phyloP scores from a whole-genome alignment of 2,329 filamentous ascomycete species.

The Parascedosporium putredinis region DNA sequence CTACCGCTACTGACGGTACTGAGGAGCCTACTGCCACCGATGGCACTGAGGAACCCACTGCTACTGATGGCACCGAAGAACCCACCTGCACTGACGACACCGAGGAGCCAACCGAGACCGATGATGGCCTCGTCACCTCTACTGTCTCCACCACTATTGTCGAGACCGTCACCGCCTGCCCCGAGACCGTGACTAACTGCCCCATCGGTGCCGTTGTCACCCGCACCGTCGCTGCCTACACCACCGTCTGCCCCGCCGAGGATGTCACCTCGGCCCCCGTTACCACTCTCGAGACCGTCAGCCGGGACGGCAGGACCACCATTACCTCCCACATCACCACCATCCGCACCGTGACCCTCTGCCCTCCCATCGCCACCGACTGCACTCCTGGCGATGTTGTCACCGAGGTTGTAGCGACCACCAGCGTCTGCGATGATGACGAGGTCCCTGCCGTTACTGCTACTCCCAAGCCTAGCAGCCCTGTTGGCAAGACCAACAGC shows the following conservation, averaged over 20 bases:
- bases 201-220: slow-evolving; percentile 19
- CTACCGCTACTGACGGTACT: not conserved
- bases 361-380: not conserved
- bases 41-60: not conserved
- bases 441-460: not conserved
- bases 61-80: not conserved
- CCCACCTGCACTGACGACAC: not conserved
- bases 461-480: not conserved
- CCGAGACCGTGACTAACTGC: slow-evolving; percentile 23
- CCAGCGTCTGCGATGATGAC: not conserved
- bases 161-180: slow-evolving; percentile 42
- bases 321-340: not conserved
- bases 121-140: slow-evolving; percentile 11
- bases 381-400: not conserved
- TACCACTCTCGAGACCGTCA: not conserved
- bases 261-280: not conserved
- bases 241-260: slow-evolving; percentile 21
- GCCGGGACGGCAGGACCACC: not conserved
- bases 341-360: slow-evolving; percentile 3
- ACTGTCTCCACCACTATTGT: slow-evolving; percentile 22
- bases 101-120: no score
- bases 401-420: not conserved
- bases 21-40: slow-evolving; percentile 5
- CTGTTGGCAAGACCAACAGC: not conserved
- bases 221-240: slow-evolving; percentile 18